These are phyloP conservation scores for Luffa aegyptiaca DNA, from an alignment of 306 rosid genomes.

Conservation along the genomic window DNA sequence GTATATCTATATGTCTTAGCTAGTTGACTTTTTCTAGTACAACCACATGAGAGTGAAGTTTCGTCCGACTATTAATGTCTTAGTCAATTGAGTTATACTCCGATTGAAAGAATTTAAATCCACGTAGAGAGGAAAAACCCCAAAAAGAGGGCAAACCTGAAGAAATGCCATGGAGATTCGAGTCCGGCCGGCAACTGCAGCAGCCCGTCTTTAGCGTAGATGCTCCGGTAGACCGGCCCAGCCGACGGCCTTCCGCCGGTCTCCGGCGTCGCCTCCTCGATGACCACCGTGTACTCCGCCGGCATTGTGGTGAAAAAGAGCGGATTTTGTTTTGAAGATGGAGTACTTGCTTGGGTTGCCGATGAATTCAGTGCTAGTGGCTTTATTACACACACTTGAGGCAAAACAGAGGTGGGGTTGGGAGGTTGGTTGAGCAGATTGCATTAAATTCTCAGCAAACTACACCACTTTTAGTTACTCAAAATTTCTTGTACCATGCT, in stretches of 20 bases:
- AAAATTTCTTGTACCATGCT: too few relatives aligned
- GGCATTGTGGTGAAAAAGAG: constrained; percentile 14
- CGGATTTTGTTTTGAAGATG: neutral
- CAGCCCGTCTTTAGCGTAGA: constrained; percentile 70
- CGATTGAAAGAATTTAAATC: too few relatives aligned
- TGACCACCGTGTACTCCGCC: constrained; percentile 42
- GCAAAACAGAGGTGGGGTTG: neutral
- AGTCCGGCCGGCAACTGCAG: constrained; percentile 41
- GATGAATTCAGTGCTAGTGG: neutral
- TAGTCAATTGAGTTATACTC: too few relatives aligned
- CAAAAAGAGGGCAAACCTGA: constrained; percentile 32
- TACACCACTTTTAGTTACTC: neutral
- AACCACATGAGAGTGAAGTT: too few relatives aligned
- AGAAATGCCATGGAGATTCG: constrained; percentile 83
- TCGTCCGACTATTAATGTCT: too few relatives aligned
- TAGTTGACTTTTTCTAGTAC: too few relatives aligned
- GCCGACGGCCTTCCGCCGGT: constrained; percentile 43
- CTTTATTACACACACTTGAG: neutral
- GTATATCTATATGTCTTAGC: too few relatives aligned
- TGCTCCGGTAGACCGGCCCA: constrained; percentile 72
- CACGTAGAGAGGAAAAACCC: too few relatives aligned
- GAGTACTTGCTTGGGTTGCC: too few relatives aligned
- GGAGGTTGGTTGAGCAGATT: constrained; percentile 2
- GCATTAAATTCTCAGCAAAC: constrained; percentile 4
- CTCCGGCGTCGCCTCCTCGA: constrained; percentile 49